A percentile compares a stretch with the other conserved stretches of the same genome.
Conservation (phyloP, 768 basidiomycete species). For the Boletellus ananiceps region DNA sequence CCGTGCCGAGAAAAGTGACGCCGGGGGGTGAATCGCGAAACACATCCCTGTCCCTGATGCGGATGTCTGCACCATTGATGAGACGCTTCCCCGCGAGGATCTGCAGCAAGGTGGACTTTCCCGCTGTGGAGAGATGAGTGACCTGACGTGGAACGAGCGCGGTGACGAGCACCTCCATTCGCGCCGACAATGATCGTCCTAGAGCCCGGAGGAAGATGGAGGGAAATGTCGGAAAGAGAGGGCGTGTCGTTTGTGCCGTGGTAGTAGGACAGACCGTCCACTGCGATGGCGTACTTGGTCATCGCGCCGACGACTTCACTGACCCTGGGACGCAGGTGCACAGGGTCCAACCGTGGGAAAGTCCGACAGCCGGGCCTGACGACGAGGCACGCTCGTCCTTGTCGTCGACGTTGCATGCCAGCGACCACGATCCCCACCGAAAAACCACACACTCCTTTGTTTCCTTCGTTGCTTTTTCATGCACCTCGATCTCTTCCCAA, state of each 20-base stretch:
- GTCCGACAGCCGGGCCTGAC: neutral
- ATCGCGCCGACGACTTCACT: neutral
- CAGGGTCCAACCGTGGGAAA: neutral
- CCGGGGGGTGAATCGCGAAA: conserved; percentile 83
- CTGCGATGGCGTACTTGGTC: conserved; percentile 26
- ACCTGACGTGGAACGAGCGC: neutral
- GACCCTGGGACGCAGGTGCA: no score
- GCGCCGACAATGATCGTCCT: conserved; percentile 87
- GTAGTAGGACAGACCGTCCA: conserved; percentile 53
- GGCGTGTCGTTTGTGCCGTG: conserved; percentile 42
- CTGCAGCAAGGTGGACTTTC: conserved; percentile 94
- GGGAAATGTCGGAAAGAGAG: conserved; percentile 59
- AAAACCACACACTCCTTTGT: conserved; percentile 33
- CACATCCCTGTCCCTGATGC: conserved; percentile 78
- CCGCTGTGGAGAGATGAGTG: conserved; percentile 44
- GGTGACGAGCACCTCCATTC: conserved; percentile 70
- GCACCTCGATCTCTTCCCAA: conserved; percentile 35
- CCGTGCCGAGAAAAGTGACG: conserved; percentile 87
- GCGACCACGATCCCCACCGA: conserved; percentile 18
- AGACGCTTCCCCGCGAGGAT: conserved; percentile 90
- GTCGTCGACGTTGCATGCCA: conserved; percentile 12
- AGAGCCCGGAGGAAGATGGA: conserved; percentile 68
- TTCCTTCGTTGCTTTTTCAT: conserved; percentile 23
- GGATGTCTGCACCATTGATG: conserved; percentile 58
- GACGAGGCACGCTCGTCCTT: conserved; percentile 5